Conservation (phyloP, 2,329 filamentous ascomycete species). For the Thermothelomyces thermophilus region DNA sequence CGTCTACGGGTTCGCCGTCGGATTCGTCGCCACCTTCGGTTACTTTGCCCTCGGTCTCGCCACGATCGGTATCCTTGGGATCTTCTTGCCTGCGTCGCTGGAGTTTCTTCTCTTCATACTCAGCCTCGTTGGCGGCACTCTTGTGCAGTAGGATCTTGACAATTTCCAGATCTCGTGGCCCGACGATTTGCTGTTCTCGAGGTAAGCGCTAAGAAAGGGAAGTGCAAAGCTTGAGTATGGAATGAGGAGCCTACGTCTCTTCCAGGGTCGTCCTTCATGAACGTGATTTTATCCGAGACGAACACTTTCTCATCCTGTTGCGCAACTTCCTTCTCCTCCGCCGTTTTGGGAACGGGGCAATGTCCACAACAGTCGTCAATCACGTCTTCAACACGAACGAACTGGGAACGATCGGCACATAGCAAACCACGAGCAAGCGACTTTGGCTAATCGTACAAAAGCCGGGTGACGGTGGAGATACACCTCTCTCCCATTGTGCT, state of each 20-base stretch:
- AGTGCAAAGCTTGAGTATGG: neutral
- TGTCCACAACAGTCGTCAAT: constrained; percentile 75
- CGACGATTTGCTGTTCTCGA: constrained; percentile 45
- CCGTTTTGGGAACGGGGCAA: constrained; percentile 63
- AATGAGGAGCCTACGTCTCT: constrained; percentile 46
- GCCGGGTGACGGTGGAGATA: constrained; percentile 78
- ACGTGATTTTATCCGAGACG: constrained; percentile 65
- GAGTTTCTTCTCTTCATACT: constrained; percentile 54
- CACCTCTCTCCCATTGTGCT: constrained; percentile 64
- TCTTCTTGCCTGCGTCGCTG: constrained; percentile 34
- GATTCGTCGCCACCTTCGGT: constrained; percentile 30
- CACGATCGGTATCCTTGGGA: constrained; percentile 23
- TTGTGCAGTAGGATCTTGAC: constrained; percentile 65
- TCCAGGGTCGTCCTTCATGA: constrained; percentile 75
- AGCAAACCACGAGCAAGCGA: neutral
- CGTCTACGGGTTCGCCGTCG: constrained; percentile 43
- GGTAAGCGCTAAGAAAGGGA: too few relatives aligned
- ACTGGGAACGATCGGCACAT: constrained; percentile 30
- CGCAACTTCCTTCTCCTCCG: constrained; percentile 64
- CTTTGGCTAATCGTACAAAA: constrained; percentile 40
- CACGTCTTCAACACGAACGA: constrained; percentile 67
- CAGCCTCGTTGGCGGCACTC: constrained; percentile 66
- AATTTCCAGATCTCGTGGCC: constrained; percentile 62
- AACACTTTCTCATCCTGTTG: constrained; percentile 69
- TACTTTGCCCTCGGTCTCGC: constrained; percentile 27